Base-by-base conservation (phyloP, 352 stramenopile genomes). In the Chrysophaeum taylorii region DNA sequence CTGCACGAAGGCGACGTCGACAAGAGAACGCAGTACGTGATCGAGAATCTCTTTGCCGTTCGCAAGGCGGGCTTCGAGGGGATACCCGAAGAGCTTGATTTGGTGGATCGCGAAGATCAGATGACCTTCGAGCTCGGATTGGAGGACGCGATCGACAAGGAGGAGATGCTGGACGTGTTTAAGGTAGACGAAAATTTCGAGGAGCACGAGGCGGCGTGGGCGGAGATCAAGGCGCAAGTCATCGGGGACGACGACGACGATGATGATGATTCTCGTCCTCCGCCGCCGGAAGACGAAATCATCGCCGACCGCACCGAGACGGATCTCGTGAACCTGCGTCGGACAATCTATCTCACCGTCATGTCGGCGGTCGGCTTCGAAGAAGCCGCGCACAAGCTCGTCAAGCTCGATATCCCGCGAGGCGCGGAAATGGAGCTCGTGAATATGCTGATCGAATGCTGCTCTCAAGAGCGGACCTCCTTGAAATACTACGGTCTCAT, bases 381-480 rank as follows among this genome's bases (percentile, higher is more conserved):
- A 82, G 96, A 99, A 78, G 98, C 92, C 70, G 90, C 91, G 14
- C 96, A 99, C 85, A 99, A 99, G 79, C 82, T 99, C 25, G 86
- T 97, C 54, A 96, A 97, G 78, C 85, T 99, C 62, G 89, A 96
- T 73, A 97, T 99, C 68, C 92, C 91, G 12, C 77, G 86, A 7
- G 95, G 94, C 5, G 87, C 96, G 52, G 94, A 99, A 79, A 89
- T 89, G 57, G 94, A 99, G 75, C 90, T 99, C 18, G 97, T 95
- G 72, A 96, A 96, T 69, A 99, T 99, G 95, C 81, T 99, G 25
- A 94, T 98, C 63, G 95, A 99, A 77, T 98, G 94, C 79, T 99
- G 95, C 78, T 95, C 88, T 52, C 94, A 98, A 78, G 94, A 99
- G 76, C 85, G 91, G 50, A 98, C 93, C 37, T 98, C 96, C 76